Conservation (phyloP, 2,329 filamentous ascomycete genomes). For the Phialophora verrucosa region DNA sequence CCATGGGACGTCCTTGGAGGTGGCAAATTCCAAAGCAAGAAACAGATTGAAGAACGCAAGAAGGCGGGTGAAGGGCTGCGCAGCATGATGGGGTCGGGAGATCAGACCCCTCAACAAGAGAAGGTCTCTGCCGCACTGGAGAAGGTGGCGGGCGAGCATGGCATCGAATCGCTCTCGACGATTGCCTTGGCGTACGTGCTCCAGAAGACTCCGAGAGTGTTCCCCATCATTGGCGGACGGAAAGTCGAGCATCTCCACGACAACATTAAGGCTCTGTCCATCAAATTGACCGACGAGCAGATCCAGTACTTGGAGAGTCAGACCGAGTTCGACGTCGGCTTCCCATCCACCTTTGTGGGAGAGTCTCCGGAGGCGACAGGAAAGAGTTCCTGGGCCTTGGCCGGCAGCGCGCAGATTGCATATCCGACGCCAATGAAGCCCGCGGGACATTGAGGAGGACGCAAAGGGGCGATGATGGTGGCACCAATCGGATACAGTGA, state of each 20-base stretch:
- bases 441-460: constrained; percentile 2
- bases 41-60: constrained; percentile 54
- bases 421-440: constrained; percentile 17
- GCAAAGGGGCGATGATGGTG: not conserved
- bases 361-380: constrained; percentile 20
- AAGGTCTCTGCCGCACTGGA: constrained; percentile 37
- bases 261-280: constrained; percentile 70
- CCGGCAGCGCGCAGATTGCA: constrained; percentile 19
- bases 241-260: constrained; percentile 71
- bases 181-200: constrained; percentile 76
- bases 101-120: constrained; percentile 28
- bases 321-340: constrained; percentile 62
- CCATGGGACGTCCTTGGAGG: constrained; percentile 66
- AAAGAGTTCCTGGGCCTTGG: constrained; percentile 9
- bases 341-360: constrained; percentile 53
- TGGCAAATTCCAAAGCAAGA: constrained; percentile 57
- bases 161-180: constrained; percentile 61
- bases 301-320: constrained; percentile 61
- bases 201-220: constrained; percentile 73
- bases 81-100: constrained; percentile 51
- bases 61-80: constrained; percentile 39
- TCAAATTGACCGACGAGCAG: constrained; percentile 59
- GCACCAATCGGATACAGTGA: not conserved
- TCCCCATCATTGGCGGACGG: constrained; percentile 73
- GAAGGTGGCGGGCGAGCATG: constrained; percentile 51